Conservation (phyloP, 139 green algal genomes). For the Chlorella vulgaris region DNA sequence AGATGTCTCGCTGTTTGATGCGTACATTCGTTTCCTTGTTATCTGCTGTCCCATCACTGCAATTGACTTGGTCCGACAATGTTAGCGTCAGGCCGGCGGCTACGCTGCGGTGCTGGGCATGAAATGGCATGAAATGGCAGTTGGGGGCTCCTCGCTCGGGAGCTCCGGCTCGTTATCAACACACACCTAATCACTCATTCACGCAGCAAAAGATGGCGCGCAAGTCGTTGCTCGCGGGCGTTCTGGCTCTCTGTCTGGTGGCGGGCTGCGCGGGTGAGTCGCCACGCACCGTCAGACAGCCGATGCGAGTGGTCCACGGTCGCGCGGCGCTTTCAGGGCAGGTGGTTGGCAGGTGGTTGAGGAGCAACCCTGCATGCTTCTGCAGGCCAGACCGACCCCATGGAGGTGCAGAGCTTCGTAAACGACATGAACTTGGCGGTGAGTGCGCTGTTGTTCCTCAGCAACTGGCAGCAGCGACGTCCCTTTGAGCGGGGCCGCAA, state of each 20-base stretch:
- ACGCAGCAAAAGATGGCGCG: not conserved
- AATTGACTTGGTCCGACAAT: no score
- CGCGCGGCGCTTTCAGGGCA: not conserved
- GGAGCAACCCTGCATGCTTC: not conserved
- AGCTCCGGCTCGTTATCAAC: not conserved
- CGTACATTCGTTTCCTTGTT: no score
- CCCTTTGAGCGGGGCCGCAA: not conserved
- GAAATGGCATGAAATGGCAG: no score
- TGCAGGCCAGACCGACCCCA: constrained; percentile 1
- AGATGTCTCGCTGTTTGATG: no score
- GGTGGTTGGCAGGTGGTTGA: not conserved
- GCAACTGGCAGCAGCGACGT: not conserved
- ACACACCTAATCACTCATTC: not conserved
- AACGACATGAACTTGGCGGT: not conserved
- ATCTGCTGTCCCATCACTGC: no score
- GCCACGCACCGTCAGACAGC: no score
- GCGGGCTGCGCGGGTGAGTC: not conserved
- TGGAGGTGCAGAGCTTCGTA: not conserved
- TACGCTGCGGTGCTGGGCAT: no score
- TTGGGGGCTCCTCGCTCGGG: not conserved
- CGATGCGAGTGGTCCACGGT: no score
- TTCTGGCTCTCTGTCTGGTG: not conserved
- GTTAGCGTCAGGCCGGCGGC: no score
- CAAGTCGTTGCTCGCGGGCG: not conserved
- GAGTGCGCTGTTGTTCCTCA: not conserved